phyloP scores from a whole-genome alignment of 352 stramenopile genomes.

The Achlya hypogyna region DNA sequence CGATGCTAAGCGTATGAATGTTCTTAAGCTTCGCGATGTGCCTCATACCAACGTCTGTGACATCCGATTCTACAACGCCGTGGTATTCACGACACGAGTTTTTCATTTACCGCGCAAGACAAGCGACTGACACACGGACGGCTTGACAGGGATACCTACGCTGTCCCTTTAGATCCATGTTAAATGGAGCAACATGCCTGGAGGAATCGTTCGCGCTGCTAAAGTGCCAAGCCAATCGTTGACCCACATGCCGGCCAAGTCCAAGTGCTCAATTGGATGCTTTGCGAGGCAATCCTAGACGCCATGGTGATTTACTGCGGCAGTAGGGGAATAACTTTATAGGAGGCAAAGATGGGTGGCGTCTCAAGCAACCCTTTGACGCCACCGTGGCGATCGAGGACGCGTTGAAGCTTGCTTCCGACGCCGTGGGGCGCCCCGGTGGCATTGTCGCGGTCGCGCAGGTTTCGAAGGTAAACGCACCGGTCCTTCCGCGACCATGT shows the following conservation, averaged over 20 bases:
- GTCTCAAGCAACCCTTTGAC: not conserved
- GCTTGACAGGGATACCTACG: constrained; percentile 12
- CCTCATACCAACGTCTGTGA: constrained; percentile 23
- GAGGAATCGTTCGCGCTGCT: constrained; percentile 1
- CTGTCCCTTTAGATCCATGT: not conserved
- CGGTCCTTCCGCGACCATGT: not conserved
- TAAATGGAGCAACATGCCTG: not conserved
- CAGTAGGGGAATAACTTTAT: not conserved
- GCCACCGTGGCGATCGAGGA: constrained; percentile 4
- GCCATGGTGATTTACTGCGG: not conserved
- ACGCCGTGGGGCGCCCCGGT: not conserved
- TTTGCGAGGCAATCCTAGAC: constrained; percentile 14
- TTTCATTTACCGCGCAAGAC: not conserved
- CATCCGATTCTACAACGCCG: constrained; percentile 7
- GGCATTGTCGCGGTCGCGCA: not conserved
- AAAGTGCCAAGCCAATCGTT: constrained; percentile 8
- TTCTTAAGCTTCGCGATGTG: constrained; percentile 23
- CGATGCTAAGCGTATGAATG: constrained; percentile 24
- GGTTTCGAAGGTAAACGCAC: not conserved
- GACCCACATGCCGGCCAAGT: not conserved
- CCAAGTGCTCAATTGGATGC: not conserved
- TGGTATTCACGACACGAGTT: not conserved
- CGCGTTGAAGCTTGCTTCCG: not conserved
- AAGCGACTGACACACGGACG: not conserved
- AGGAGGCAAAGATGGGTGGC: constrained; percentile 9